phyloP scores from a whole-genome alignment of 192 early-diverging fungal species.

The Coemansia sp. region DNA sequence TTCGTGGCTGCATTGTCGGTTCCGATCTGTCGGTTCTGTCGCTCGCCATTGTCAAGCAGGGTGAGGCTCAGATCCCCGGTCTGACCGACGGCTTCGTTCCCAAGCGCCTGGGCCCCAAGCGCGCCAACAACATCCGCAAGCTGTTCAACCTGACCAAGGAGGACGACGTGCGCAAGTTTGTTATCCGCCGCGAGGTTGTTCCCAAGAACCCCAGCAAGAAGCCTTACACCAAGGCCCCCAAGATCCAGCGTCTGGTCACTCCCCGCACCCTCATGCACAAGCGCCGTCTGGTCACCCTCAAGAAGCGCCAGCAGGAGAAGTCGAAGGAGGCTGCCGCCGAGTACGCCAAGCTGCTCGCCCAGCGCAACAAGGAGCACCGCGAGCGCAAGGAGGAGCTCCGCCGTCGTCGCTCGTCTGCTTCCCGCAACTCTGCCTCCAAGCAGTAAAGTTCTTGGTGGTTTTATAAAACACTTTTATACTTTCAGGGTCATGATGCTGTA shows the following conservation, averaged over 20 bases:
- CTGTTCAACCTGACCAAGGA: conserved; percentile 98
- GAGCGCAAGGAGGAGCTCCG: conserved; percentile 76
- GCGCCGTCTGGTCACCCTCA: conserved; percentile 82
- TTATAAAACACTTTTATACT: conserved; percentile 17
- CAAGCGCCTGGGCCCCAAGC: conserved; percentile 99
- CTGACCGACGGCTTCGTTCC: conserved; percentile 90
- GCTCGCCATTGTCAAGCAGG: conserved; percentile 94
- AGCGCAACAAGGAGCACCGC: conserved; percentile 94
- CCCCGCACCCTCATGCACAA: conserved; percentile 96
- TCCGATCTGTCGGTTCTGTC: conserved; percentile 93
- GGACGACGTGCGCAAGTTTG: conserved; percentile 99
- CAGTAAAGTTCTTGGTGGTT: conserved; percentile 46
- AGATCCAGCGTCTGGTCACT: conserved; percentile 97
- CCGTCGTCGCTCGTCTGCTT: conserved; percentile 54
- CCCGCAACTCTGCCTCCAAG: conserved; percentile 55
- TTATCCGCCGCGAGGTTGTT: conserved; percentile 91
- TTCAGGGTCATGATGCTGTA: conserved; percentile 14
- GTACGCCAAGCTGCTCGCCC: conserved; percentile 83
- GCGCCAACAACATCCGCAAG: conserved; percentile 98
- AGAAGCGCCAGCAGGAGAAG: conserved; percentile 79
- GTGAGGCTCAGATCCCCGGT: conserved; percentile 92
- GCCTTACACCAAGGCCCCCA: conserved; percentile 91
- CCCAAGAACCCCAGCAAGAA: conserved; percentile 89
- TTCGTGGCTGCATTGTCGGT: conserved; percentile 97
- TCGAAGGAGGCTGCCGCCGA: conserved; percentile 66